Percentiles rank a stretch among this genome's conserved stretches.
These are phyloP conservation scores for Tricladium varicosporioides DNA, from an alignment of 2,329 filamentous ascomycete species.

Conservation along the genomic window DNA sequence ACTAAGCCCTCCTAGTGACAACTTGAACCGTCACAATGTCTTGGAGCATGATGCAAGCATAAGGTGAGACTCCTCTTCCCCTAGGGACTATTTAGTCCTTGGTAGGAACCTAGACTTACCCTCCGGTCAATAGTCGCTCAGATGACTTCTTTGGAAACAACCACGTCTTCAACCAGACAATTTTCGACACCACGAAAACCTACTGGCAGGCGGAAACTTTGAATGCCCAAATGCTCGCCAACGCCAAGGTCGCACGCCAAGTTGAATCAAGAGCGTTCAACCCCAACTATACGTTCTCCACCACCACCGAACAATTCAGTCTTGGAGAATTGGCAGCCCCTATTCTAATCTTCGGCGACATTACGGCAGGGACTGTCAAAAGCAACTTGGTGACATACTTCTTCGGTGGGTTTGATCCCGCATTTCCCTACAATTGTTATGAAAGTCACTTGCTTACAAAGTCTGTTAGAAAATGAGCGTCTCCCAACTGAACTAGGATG, in stretches of 20 bases:
- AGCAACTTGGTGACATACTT: constrained; percentile 43
- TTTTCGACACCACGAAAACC: constrained; percentile 44
- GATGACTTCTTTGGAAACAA: constrained; percentile 51
- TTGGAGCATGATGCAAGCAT: constrained; percentile 50
- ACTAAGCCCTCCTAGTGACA: constrained; percentile 30
- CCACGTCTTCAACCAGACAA: constrained; percentile 48
- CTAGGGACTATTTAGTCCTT: background rate
- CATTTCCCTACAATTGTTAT: background rate
- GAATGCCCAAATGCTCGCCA: constrained; percentile 42
- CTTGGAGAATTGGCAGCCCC: constrained; percentile 50
- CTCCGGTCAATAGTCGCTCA: constrained; percentile 35
- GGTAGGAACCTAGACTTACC: background rate
- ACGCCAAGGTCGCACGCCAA: constrained; percentile 45
- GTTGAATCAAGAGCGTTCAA: constrained; percentile 45
- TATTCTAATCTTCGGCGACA: constrained; percentile 49
- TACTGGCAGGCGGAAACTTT: constrained; percentile 47
- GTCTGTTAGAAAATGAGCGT: constrained; percentile 38
- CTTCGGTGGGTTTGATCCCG: constrained; percentile 38
- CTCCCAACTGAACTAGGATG: constrained; percentile 41
- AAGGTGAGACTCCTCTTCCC: constrained; percentile 29
- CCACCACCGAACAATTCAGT: constrained; percentile 43
- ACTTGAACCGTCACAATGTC: constrained; percentile 46
- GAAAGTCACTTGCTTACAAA: background rate
- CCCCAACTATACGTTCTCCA: constrained; percentile 47
- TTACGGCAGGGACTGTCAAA: constrained; percentile 38